Percentiles rank a stretch among this genome's conserved stretches.
These are phyloP conservation scores for Flammula alnicola DNA, from an alignment of 1,284 basidiomycete species.

Conservation along the genomic window DNA sequence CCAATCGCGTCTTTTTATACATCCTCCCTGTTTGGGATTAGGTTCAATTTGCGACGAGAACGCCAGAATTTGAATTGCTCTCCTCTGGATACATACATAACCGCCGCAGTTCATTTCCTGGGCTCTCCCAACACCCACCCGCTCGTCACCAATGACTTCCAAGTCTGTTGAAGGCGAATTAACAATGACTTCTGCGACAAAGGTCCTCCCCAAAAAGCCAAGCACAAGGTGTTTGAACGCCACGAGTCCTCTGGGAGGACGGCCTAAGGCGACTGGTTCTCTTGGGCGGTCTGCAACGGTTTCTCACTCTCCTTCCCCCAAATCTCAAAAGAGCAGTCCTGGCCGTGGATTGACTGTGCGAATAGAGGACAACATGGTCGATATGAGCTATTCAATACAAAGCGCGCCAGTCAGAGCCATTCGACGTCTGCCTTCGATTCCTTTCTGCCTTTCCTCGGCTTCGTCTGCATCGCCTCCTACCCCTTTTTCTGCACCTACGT, in stretches of 20 bases:
- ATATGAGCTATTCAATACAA: conserved; percentile 11
- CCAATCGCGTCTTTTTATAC: no score
- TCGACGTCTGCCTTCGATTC: conserved; percentile 12
- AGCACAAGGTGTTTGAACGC: conserved; percentile 10
- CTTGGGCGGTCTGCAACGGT: conserved; percentile 6
- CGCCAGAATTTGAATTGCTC: no score
- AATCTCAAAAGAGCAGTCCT: conserved; percentile 10
- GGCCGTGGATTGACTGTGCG: conserved; percentile 16
- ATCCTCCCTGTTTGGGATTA: no score
- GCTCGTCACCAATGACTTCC: no score
- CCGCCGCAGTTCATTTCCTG: no score
- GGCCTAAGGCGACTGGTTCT: conserved; percentile 11
- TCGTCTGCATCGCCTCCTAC: conserved; percentile 3
- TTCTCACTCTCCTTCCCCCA: conserved; percentile 4
- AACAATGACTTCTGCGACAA: no score
- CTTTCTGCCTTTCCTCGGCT: conserved; percentile 14
- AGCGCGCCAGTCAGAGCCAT: conserved; percentile 18
- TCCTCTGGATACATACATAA: no score
- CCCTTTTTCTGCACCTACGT: background rate
- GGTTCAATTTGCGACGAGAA: no score
- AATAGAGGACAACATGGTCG: conserved; percentile 16
- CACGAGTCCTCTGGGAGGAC: conserved; percentile 15
- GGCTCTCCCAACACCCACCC: no score
- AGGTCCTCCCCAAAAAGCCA: conserved; percentile 8
- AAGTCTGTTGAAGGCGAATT: no score